Evolutionary conservation across 1,139 yeast genomes (phyloP).

Genomic region (Magnusiomyces fungicola): DNA sequence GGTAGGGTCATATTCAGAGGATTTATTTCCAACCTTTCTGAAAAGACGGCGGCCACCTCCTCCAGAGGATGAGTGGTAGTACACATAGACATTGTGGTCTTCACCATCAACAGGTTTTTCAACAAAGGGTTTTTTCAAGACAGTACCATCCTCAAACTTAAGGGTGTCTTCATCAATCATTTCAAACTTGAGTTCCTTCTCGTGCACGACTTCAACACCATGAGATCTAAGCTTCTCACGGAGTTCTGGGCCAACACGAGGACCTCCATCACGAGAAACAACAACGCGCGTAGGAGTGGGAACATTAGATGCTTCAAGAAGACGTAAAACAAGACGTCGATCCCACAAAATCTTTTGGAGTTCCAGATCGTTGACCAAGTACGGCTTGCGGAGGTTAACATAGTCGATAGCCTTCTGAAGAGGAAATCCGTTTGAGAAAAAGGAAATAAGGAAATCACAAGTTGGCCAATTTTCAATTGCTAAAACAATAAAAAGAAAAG

Average conservation of each 20-base stretch:
- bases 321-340: constrained; percentile 74
- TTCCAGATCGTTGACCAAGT: constrained; percentile 75
- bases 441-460: constrained; percentile 88
- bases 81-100: constrained; percentile 92
- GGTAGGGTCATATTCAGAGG: constrained; percentile 90
- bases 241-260: constrained; percentile 64
- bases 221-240: constrained; percentile 48
- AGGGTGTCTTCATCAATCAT: constrained; percentile 83
- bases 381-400: constrained; percentile 85
- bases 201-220: constrained; percentile 50
- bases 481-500: background rate
- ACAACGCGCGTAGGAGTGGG: constrained; percentile 85
- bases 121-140: constrained; percentile 81
- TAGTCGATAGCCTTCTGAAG: constrained; percentile 90
- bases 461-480: constrained; percentile 95
- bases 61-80: constrained; percentile 80
- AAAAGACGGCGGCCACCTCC: constrained; percentile 96
- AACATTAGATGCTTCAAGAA: constrained; percentile 76
- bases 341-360: constrained; percentile 97
- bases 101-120: constrained; percentile 99
- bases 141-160: constrained; percentile 57
- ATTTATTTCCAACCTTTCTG: constrained; percentile 94
- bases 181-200: constrained; percentile 61
- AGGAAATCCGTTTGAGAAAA: constrained; percentile 92
- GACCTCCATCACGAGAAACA: constrained; percentile 96